These are phyloP conservation scores for Helianthus tuberosus DNA, from an alignment of 129 eudicot genomes.

Conservation along the genomic window DNA sequence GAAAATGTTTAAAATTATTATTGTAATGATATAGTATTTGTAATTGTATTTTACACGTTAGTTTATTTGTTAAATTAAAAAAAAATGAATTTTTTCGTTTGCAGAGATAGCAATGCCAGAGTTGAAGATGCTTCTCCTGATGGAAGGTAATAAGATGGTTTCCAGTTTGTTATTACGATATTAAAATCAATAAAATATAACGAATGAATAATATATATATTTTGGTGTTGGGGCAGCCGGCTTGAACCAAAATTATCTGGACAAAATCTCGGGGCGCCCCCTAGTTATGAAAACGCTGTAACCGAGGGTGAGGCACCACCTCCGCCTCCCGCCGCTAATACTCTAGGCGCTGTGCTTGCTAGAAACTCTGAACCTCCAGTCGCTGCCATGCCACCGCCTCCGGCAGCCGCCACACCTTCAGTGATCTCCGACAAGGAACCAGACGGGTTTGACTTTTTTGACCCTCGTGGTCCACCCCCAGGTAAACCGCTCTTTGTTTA, in stretches of 20 bases:
- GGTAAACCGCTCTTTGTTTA: constrained; percentile 41
- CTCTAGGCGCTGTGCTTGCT: constrained; percentile 36
- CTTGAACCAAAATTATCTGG: constrained; percentile 66
- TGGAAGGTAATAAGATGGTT: constrained; percentile 52
- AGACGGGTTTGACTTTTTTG: constrained; percentile 77
- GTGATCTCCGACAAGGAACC: constrained; percentile 39
- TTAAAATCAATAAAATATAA: background rate
- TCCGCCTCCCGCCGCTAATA: constrained; percentile 38
- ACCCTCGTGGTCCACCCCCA: constrained; percentile 73
- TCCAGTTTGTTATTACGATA: background rate
- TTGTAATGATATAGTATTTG: background rate
- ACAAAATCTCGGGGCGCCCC: constrained; percentile 69
- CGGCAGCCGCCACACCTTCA: constrained; percentile 37
- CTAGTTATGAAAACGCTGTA: constrained; percentile 80
- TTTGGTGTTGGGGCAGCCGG: constrained; percentile 35
- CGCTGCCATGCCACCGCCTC: constrained; percentile 18
- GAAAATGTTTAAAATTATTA: background rate
- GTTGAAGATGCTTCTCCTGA: no score
- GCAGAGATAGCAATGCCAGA: no score
- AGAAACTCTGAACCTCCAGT: constrained; percentile 22
- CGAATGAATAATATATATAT: background rate
- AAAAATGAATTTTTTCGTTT: no score
- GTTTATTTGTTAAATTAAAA: no score
- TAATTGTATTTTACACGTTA: background rate
- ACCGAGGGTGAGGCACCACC: constrained; percentile 47